Percentiles rank a stretch among this genome's conserved stretches.
Conservation (phyloP, 176 grass and related monocot genomes). For the Musa troglodytarum region DNA sequence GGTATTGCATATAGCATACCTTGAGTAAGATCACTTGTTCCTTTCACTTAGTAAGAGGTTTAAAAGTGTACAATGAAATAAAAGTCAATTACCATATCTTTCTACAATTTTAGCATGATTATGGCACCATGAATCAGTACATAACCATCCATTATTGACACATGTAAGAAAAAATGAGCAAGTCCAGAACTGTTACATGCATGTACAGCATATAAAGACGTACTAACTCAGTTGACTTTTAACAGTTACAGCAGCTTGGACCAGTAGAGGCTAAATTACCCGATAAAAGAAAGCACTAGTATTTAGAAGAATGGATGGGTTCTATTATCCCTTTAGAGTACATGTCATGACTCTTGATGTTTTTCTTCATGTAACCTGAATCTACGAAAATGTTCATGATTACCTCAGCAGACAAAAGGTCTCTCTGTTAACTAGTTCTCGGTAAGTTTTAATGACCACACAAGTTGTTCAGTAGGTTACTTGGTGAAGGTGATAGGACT, state of each 20-base stretch:
- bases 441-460: neutral
- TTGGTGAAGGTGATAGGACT: neutral
- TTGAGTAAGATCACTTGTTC: neutral
- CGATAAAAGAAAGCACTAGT: neutral
- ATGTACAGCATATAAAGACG: neutral
- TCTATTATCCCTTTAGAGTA: neutral
- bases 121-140: neutral
- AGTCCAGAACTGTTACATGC: neutral
- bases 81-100: neutral
- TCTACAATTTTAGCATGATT: neutral
- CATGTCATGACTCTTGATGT: neutral
- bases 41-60: neutral
- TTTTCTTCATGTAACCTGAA: neutral
- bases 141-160: neutral
- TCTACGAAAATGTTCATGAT: neutral
- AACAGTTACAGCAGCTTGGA: neutral
- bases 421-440: neutral
- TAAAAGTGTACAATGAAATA: neutral
- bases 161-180: neutral
- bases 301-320: neutral
- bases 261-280: neutral
- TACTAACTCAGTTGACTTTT: neutral
- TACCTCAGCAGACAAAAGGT: neutral
- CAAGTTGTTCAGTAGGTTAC: neutral
- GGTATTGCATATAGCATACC: too few species aligned